Base-by-base conservation (phyloP, 2,329 filamentous ascomycete genomes). In the Fusarium foetens region DNA sequence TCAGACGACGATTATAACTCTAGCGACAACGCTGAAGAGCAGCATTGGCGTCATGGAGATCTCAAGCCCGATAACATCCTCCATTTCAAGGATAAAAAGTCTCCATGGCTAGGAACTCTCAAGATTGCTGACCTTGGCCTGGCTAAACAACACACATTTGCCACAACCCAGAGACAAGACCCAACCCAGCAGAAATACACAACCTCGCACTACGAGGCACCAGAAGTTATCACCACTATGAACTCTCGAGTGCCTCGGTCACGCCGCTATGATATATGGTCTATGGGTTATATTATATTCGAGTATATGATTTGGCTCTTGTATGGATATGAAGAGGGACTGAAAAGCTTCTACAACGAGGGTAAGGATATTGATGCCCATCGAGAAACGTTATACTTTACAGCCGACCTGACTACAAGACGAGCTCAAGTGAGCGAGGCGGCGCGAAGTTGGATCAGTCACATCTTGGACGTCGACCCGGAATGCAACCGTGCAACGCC, bases 281-380 rank as follows among this genome's bases (percentile, higher is more conserved):
- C 78, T 0, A 70, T 80, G 52, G 79, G 79, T 0, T 80, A 78
- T 31, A 74, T 81, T 11, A 70, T 72, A 0, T 61, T 81, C 2
- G 79, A 81, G 53, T 76, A 75, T 2, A 25, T 76, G 5, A 71
- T 79, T 9, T 81, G 79, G 79, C 41, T 80, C 0, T 58, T 80
- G 0, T 75, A 75, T 11, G 78, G 78, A 3, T 31, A 41, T 13
- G 13, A 52, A 38, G 58, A 61, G 9, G 60, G 51, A 5, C 27
- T 75, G 4, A 45, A 46, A 2, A 51, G 17, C 2, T 75, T 75
- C 13, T 54, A 66, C 23, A 6, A 27, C 2, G 52, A 64, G 8
- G 14, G 11, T 21, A 43, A 43, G 2, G 16, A 60, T 23, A 41
- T 58, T 6, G 25, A 66, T 17, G 3, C 21, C 1, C 7, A 60